These are phyloP conservation scores for Pseudocercospora vitis DNA, from an alignment of 2,329 filamentous ascomycete genomes.

Conservation along the genomic window DNA sequence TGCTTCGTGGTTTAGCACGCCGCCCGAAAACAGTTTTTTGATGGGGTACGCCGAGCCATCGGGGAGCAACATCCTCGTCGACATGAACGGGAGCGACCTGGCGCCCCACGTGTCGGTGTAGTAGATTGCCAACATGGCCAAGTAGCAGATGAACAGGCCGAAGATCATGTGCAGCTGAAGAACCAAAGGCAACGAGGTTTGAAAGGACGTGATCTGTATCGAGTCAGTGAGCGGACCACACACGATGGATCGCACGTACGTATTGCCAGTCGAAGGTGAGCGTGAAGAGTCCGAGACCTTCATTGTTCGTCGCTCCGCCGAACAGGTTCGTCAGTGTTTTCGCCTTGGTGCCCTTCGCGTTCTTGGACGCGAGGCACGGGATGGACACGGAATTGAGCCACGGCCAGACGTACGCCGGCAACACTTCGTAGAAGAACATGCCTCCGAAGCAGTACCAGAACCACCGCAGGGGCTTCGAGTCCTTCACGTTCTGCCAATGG, in stretches of 20 bases:
- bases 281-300: conserved; percentile 53
- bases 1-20: conserved; percentile 46
- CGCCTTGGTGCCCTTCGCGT: conserved; percentile 50
- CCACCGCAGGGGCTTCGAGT: conserved; percentile 52
- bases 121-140: conserved; percentile 55
- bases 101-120: conserved; percentile 53
- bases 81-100: conserved; percentile 56
- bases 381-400: conserved; percentile 59
- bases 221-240: not conserved
- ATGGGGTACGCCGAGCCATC: conserved; percentile 43
- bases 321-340: conserved; percentile 51
- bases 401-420: conserved; percentile 57
- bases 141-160: conserved; percentile 52
- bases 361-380: conserved; percentile 55
- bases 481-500: conserved; percentile 54
- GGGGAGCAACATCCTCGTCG: conserved; percentile 46
- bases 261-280: conserved; percentile 58
- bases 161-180: conserved; percentile 46
- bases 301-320: conserved; percentile 54
- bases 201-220: conserved; percentile 54
- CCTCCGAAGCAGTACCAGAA: conserved; percentile 51
- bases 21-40: conserved; percentile 45
- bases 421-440: conserved; percentile 55
- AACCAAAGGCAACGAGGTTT: conserved; percentile 54
- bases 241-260: conserved; percentile 9